phyloP scores from a whole-genome alignment of 306 rosid species.

The Datisca glomerata region DNA sequence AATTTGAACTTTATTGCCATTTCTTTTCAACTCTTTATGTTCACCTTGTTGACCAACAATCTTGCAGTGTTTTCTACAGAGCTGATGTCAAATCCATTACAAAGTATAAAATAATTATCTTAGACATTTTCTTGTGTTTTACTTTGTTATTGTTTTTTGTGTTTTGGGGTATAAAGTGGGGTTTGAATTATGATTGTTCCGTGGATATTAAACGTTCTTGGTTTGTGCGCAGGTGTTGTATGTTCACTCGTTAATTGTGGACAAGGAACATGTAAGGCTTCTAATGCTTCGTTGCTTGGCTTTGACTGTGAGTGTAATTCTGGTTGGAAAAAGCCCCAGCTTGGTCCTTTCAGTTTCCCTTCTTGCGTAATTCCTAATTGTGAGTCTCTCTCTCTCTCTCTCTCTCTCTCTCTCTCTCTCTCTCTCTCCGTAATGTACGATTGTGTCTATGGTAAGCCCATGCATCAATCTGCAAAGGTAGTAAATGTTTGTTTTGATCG shows the following conservation, averaged over 20 bases:
- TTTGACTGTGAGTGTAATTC: slow-evolving; percentile 26
- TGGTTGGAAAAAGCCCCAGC: slow-evolving; percentile 17
- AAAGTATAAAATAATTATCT: slow-evolving; percentile 8
- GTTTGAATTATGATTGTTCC: too few species aligned
- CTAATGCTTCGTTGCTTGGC: slow-evolving; percentile 19
- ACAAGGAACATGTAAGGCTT: slow-evolving; percentile 27
- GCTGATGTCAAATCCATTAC: slow-evolving; percentile 5
- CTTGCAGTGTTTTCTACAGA: slow-evolving; percentile 1
- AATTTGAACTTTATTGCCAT: slow-evolving; percentile 1
- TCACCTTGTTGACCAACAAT: slow-evolving; percentile 6
- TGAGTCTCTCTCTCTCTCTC: slow-evolving; percentile 8
- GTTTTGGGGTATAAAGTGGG: neutral
- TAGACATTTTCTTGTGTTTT: neutral
- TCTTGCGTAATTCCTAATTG: slow-evolving; percentile 27
- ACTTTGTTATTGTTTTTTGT: neutral
- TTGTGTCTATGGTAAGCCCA: too few species aligned
- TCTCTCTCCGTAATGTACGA: too few species aligned
- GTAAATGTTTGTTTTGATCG: too few species aligned
- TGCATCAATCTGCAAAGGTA: too few species aligned
- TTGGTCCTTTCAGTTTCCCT: slow-evolving; percentile 17
- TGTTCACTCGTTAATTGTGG: slow-evolving; percentile 20
- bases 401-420: too few species aligned
- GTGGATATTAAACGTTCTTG: neutral
- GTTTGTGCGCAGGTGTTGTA: slow-evolving; percentile 4
- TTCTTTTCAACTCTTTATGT: slow-evolving; percentile 11